phyloP scores from a whole-genome alignment of 805 yeast species.

The Gaillardinia entomophila region DNA sequence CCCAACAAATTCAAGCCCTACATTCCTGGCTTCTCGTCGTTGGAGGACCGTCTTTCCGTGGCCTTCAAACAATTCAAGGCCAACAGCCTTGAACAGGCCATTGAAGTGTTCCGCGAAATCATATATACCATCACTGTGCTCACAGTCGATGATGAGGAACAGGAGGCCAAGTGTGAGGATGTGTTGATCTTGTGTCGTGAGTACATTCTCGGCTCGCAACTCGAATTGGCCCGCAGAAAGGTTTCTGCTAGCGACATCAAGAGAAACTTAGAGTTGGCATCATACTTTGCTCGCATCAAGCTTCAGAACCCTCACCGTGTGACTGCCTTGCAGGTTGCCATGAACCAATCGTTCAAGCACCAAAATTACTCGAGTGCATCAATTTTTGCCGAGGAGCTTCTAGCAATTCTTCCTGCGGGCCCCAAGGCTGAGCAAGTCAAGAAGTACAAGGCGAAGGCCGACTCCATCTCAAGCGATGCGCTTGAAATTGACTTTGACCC shows the following conservation, averaged over 20 bases:
- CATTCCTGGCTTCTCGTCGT: slow-evolving; percentile 65
- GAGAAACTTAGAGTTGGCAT: slow-evolving; percentile 90
- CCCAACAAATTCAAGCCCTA: slow-evolving; percentile 47
- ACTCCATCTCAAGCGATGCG: slow-evolving; percentile 76
- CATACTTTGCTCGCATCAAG: slow-evolving; percentile 85
- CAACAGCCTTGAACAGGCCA: slow-evolving; percentile 78
- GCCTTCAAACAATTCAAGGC: slow-evolving; percentile 83
- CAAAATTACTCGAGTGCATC: slow-evolving; percentile 88
- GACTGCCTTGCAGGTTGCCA: slow-evolving; percentile 90
- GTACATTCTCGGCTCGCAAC: slow-evolving; percentile 86
- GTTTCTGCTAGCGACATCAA: slow-evolving; percentile 66
- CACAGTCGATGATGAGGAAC: slow-evolving; percentile 67
- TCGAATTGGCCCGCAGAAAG: slow-evolving; percentile 84
- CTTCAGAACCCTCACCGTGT: slow-evolving; percentile 78
- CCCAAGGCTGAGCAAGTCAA: slow-evolving; percentile 85
- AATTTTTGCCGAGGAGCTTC: slow-evolving; percentile 79
- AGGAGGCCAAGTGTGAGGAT: slow-evolving; percentile 69
- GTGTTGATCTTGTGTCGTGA: slow-evolving; percentile 74
- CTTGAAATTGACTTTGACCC: slow-evolving; percentile 90
- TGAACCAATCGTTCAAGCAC: slow-evolving; percentile 84
- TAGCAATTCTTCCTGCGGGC: slow-evolving; percentile 65
- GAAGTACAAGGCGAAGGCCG: slow-evolving; percentile 76
- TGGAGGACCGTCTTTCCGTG: slow-evolving; percentile 56
- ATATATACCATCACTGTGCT: slow-evolving; percentile 69
- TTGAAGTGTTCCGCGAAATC: slow-evolving; percentile 69